Conservation (phyloP, 1,139 yeast genomes). For the Ashbya aceris region DNA sequence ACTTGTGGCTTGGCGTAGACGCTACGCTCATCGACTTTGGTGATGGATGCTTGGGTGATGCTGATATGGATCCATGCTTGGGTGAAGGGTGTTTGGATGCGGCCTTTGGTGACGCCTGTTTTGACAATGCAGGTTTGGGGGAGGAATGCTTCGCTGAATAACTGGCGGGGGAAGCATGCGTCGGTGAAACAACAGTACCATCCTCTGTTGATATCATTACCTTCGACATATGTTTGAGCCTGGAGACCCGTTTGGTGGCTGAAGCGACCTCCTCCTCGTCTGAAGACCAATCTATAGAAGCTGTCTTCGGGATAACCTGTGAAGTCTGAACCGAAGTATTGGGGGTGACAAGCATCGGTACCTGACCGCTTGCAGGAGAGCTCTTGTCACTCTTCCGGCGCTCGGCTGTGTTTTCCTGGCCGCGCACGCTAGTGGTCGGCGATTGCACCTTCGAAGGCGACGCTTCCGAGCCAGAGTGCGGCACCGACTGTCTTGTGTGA, state of each 20-base stretch:
- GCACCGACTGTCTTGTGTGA: background rate
- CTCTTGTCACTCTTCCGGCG: background rate
- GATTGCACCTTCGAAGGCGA: background rate
- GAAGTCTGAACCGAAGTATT: constrained; percentile 37
- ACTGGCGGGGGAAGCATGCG: background rate
- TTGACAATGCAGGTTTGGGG: too few species aligned
- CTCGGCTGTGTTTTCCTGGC: background rate
- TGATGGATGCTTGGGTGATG: background rate
- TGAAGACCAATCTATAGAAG: constrained; percentile 73
- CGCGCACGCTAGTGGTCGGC: background rate
- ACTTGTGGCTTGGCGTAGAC: background rate
- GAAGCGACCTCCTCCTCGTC: constrained; percentile 52
- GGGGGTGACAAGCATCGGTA: constrained; percentile 1
- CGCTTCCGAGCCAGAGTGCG: background rate
- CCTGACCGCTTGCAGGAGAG: background rate
- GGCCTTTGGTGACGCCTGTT: too few species aligned
- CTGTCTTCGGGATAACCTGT: constrained; percentile 66
- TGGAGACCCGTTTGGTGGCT: background rate
- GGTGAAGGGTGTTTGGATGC: too few species aligned
- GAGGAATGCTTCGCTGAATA: background rate
- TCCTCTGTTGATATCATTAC: background rate
- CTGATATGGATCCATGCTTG: too few species aligned
- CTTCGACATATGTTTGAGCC: background rate
- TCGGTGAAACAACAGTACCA: background rate
- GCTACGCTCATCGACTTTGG: background rate